Evolutionary conservation across 768 basidiomycete genomes (phyloP), one percentile per base, ranked within the genome.

Genomic region (Phlebiopsis flavidoalba): DNA sequence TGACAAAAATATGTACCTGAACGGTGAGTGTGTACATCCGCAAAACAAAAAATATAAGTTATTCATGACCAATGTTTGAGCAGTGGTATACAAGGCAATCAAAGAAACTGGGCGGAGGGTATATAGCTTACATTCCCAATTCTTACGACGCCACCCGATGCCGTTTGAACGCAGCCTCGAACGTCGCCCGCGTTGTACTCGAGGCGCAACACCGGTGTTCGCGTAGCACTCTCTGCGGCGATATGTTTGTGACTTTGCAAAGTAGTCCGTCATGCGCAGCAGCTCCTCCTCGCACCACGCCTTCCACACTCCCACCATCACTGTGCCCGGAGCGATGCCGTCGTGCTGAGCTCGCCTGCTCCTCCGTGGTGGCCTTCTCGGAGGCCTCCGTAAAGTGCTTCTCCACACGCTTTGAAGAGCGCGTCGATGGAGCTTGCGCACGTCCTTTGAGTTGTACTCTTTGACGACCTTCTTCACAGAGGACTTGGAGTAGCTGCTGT

Each of bases 351-450:
- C 86, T 84, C 19, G 70, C 74, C 33, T 77, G 75, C 60, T 87
- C 84, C n/a, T n/a, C 26, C 3, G 76, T 79, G 19, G 81, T 82
- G 3, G 81, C 69, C 64, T 84, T 88, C 63, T 88, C 89, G 10
- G 87, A 86, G 0, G 84, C 84, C 67, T 95, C 92, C 6, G 88
- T 88, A 68, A 97, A 98, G 70, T 98, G 96, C 73, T 98, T 98
- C 74, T 96, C 93, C 31, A 98, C 92, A 10, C 96, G 86, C 70
- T 92, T n/a, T 92, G 74, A 87, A 88, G 40, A 98, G 79, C 8
- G 83, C 83, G 58, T 98, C 96, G 55, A 96, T 77, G 62, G n/a
- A 90, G 81, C 71, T 96, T 96, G 40, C 91, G 87, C 12, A 98
- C 76, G 71, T 98, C 96, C 73, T 97, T 98, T 43, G 84, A 75